A percentile compares a stretch with the other conserved stretches of the same genome.
Evolutionary conservation across 1,284 basidiomycete species (phyloP).

Genomic region (Spongispora temasekensis): DNA sequence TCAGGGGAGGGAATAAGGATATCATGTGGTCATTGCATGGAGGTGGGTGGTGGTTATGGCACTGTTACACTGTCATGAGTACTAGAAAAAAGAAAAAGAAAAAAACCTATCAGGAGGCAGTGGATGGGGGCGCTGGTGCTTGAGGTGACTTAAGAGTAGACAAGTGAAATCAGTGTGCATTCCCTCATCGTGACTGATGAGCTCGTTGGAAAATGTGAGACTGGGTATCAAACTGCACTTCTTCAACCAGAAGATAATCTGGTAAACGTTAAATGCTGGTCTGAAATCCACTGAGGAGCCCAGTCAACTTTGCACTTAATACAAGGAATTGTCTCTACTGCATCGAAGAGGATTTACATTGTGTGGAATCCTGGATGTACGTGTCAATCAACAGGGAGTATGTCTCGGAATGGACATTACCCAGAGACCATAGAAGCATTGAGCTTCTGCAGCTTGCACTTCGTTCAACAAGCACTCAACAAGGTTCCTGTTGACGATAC

Average conservation of each 20-base stretch:
- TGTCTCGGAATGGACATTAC: constrained; percentile 98
- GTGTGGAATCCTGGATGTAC: constrained; percentile 88
- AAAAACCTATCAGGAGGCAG: no score
- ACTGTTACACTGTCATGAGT: no score
- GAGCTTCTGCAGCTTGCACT: constrained; percentile 93
- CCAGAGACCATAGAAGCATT: constrained; percentile 99
- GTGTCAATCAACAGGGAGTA: constrained; percentile 99
- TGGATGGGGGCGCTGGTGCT: constrained; percentile 78
- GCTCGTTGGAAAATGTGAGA: constrained; percentile 95
- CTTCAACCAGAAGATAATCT: constrained; percentile 99
- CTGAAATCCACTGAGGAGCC: constrained; percentile 93
- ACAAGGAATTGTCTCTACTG: constrained; percentile 92
- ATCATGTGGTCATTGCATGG: no score
- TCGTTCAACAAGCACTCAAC: constrained; percentile 94
- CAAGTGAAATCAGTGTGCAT: constrained; percentile 99
- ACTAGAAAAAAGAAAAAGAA: no score
- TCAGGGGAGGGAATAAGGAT: no score
- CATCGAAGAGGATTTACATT: constrained; percentile 91
- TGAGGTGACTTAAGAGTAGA: constrained; percentile 88
- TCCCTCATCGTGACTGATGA: constrained; percentile 97
- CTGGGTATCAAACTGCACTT: constrained; percentile 99
- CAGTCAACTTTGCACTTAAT: constrained; percentile 92
- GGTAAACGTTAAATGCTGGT: constrained; percentile 81
- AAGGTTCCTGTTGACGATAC: constrained; percentile 98
- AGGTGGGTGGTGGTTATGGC: no score